Evolutionary conservation across 345 rosid genomes (phyloP).

Genomic region (Isatis tinctoria): DNA sequence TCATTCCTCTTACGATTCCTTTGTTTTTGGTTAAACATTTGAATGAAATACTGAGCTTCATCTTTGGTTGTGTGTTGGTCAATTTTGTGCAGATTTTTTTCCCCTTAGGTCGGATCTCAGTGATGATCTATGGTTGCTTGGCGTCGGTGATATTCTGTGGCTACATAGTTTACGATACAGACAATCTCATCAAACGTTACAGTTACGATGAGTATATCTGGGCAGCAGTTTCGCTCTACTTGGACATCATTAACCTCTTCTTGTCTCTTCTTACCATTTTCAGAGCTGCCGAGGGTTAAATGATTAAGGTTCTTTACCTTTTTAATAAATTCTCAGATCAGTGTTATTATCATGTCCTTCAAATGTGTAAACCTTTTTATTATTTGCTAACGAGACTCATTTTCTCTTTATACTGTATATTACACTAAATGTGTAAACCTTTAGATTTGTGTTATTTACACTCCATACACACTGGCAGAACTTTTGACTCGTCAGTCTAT

Average conservation of each 20-base stretch:
- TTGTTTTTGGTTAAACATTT: background rate
- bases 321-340: background rate
- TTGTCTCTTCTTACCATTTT: conserved; percentile 60
- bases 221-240: conserved; percentile 78
- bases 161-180: conserved; percentile 78
- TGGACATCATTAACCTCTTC: conserved; percentile 77
- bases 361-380: background rate
- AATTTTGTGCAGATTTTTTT: conserved; percentile 56
- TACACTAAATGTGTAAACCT: no score
- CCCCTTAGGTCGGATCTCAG: conserved; percentile 65
- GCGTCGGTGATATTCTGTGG: conserved; percentile 78
- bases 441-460: background rate
- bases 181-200: conserved; percentile 78
- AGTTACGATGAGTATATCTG: conserved; percentile 79
- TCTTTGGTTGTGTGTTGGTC: background rate
- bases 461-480: background rate
- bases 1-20: background rate
- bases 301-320: background rate
- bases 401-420: background rate
- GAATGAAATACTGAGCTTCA: background rate
- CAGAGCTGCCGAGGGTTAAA: conserved; percentile 58
- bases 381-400: background rate
- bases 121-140: conserved; percentile 74
- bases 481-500: background rate
- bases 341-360: background rate